These are phyloP conservation scores for Rhizopogon sp. DNA, from an alignment of 768 basidiomycete species.

Conservation along the genomic window DNA sequence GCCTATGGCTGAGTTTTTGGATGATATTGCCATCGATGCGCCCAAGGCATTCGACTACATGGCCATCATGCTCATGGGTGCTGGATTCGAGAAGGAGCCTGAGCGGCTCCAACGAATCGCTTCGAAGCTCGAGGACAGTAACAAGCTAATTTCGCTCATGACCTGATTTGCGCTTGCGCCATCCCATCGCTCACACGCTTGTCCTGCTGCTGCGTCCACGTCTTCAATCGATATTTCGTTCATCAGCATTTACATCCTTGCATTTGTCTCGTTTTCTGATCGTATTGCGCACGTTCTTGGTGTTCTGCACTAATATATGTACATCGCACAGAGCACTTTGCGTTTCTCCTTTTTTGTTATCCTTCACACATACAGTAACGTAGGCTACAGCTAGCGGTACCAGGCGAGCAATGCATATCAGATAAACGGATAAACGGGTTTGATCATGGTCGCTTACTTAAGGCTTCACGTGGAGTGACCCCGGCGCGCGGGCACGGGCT, in stretches of 20 bases:
- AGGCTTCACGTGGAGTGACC: too few relatives aligned
- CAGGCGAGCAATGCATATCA: conserved; percentile 16
- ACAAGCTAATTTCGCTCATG: conserved; percentile 54
- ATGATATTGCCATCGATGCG: conserved; percentile 87
- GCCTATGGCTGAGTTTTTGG: conserved; percentile 68
- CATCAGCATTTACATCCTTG: conserved; percentile 1
- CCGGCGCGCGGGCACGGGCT: too few relatives aligned
- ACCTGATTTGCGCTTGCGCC: background rate
- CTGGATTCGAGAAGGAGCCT: conserved; percentile 53
- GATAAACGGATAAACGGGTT: conserved; percentile 2
- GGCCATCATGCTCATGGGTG: conserved; percentile 68
- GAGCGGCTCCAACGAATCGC: conserved; percentile 52
- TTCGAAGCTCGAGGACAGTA: conserved; percentile 55
- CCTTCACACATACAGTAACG: conserved; percentile 12
- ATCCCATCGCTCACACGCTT: conserved; percentile 10
- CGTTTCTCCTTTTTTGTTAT: conserved; percentile 12
- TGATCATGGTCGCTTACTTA: too few relatives aligned
- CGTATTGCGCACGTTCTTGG: conserved; percentile 17
- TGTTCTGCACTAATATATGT: conserved; percentile 27
- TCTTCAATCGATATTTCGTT: conserved; percentile 6
- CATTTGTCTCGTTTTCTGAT: conserved; percentile 18
- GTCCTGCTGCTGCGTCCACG: conserved; percentile 4
- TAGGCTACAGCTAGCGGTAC: conserved; percentile 20
- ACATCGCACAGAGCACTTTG: conserved; percentile 14
- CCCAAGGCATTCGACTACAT: conserved; percentile 80